Conservation (phyloP, 495 filamentous ascomycete species). For the Penicillium angulare region DNA sequence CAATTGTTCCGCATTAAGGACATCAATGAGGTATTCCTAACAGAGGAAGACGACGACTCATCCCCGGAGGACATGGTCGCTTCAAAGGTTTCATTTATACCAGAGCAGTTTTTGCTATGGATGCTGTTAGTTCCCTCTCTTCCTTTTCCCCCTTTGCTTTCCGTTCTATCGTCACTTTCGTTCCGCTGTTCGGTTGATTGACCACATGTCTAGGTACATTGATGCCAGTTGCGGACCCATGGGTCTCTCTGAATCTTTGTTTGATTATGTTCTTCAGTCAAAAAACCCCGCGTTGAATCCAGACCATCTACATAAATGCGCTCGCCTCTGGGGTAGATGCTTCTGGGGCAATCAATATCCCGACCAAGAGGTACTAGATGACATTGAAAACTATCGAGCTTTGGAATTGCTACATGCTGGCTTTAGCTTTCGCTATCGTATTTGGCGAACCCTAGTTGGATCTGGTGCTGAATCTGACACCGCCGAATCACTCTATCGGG, state of each 20-base stretch:
- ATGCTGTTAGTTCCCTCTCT: slow-evolving; percentile 27
- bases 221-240: slow-evolving; percentile 35
- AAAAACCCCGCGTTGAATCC: slow-evolving; percentile 38
- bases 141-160: not conserved
- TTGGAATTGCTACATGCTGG: slow-evolving; percentile 38
- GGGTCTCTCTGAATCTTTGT: slow-evolving; percentile 37
- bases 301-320: slow-evolving; percentile 38
- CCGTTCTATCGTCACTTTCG: too few species aligned
- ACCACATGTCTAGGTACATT: slow-evolving; percentile 31
- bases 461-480: slow-evolving; percentile 28
- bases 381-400: slow-evolving; percentile 47
- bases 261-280: slow-evolving; percentile 36
- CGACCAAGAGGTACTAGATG: slow-evolving; percentile 44
- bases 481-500: slow-evolving; percentile 31
- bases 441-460: slow-evolving; percentile 37
- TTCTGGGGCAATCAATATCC: slow-evolving; percentile 49
- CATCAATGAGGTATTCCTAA: slow-evolving; percentile 33
- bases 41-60: slow-evolving; percentile 14
- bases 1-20: slow-evolving; percentile 37
- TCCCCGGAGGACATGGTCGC: slow-evolving; percentile 10
- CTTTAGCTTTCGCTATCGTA: slow-evolving; percentile 37
- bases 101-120: slow-evolving; percentile 42
- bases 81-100: slow-evolving; percentile 36
- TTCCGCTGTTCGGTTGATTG: not conserved
- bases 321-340: slow-evolving; percentile 43